These are phyloP conservation scores for Mucor irregularis DNA, from an alignment of 371 early-diverging fungal species.

Conservation along the genomic window DNA sequence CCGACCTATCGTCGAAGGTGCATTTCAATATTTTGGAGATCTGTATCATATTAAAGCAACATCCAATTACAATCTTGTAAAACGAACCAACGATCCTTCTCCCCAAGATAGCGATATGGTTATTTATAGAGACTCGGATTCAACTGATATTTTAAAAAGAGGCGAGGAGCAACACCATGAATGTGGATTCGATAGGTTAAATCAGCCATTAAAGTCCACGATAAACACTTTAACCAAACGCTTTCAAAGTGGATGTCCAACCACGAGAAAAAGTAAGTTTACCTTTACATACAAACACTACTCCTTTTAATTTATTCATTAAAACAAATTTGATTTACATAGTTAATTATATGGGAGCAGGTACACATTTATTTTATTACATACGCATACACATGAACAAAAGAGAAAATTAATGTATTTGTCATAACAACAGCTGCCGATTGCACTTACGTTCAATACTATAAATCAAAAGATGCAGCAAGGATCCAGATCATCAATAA, in stretches of 20 bases:
- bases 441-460: slow-evolving; percentile 70
- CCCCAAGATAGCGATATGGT: slow-evolving; percentile 42
- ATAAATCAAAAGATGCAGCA: slow-evolving; percentile 58
- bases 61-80: slow-evolving; percentile 53
- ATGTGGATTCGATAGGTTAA: slow-evolving; percentile 24
- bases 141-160: not conserved
- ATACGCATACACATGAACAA: too few species aligned
- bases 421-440: slow-evolving; percentile 70
- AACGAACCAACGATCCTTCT: slow-evolving; percentile 57
- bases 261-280: slow-evolving; percentile 21
- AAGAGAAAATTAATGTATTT: not conserved
- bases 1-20: slow-evolving; percentile 61
- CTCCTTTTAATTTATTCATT: too few species aligned
- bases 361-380: too few species aligned
- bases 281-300: not conserved
- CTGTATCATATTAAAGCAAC: slow-evolving; percentile 66
- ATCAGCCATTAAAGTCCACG: not conserved
- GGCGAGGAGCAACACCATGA: not conserved
- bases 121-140: slow-evolving; percentile 72
- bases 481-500: slow-evolving; percentile 71
- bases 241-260: slow-evolving; percentile 20
- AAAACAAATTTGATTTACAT: not conserved
- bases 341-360: slow-evolving; percentile 46
- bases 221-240: slow-evolving; percentile 1
- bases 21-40: slow-evolving; percentile 56